Evolutionary conservation across 2,329 filamentous ascomycete genomes (phyloP), one percentile per base, ranked within the genome.

Genomic region (Penicillium brasilianum): DNA sequence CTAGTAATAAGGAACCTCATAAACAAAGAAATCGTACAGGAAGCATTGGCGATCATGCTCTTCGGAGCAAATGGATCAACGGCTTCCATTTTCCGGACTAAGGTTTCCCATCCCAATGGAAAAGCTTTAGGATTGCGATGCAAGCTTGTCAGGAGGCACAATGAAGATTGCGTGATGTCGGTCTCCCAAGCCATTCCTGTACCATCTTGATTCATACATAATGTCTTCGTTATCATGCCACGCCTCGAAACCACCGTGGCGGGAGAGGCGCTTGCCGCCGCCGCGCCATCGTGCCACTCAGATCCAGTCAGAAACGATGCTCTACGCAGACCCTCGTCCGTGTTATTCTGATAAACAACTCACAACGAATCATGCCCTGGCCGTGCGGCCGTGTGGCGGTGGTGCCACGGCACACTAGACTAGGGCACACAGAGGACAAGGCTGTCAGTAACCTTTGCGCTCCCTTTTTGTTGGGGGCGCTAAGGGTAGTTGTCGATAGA

Each of bases 231-330:
- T 28, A 54, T 49, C 30, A 43, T 53, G 30, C 48, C 22, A 41
- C 16, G 49, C 39, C 48, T 39, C 36, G 56, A 61, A 55, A 59
- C 57, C 59, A 55, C 36, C 37, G 52, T 63, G 56, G 54, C 67
- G 66, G 65, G 62, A 69, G 65, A 65, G 65, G 67, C 66, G 66
- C 54, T 60, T 43, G 58, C 60, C 51, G 52, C 52, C 55, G 55
- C 49, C 52, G 59, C 59, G 54, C 61, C 62, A 69, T 59, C 44
- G 36, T 59, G 48, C 49, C 49, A 18, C 36, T 59, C 46, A 49
- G 44, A 43, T 46, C 50, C 59, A 63, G 41, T 60, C 25, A 41
- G 34, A 41, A 51, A 48, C 41, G 36, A 36, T 25, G 10, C 11
- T 53, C 20, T 20, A 30, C 34, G 20, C 50, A 32, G 50, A 37